These are phyloP conservation scores for Paracoccidioides brasiliensis DNA, from an alignment of 2,329 filamentous ascomycete species.

Conservation along the genomic window DNA sequence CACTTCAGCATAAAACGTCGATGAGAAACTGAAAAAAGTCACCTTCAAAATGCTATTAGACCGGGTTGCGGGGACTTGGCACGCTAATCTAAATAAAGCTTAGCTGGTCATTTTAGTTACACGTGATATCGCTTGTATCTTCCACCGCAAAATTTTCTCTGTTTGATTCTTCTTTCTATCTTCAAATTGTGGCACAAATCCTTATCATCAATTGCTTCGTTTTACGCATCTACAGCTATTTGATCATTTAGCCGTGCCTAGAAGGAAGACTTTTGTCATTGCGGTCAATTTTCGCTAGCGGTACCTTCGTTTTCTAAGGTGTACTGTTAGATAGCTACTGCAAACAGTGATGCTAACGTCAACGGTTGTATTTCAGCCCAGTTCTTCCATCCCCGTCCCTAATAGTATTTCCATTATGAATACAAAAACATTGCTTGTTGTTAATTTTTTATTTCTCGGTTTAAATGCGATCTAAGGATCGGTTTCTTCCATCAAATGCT, in stretches of 20 bases:
- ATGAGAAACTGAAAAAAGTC: conserved; percentile 4
- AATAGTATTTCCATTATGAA: background rate
- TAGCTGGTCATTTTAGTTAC: conserved; percentile 8
- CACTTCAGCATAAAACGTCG: background rate
- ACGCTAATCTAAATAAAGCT: conserved; percentile 15
- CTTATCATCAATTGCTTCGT: conserved; percentile 86
- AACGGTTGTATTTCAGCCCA: background rate
- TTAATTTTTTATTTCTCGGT: background rate
- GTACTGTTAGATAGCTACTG: conserved; percentile 96
- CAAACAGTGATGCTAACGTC: conserved; percentile 45
- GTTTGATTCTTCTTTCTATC: conserved; percentile 27
- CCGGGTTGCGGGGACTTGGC: conserved; percentile 5
- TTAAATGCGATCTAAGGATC: background rate
- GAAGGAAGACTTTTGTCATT: conserved; percentile 42
- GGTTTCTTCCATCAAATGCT: no score
- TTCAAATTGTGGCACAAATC: conserved; percentile 54
- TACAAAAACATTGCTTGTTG: background rate
- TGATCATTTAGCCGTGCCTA: conserved; percentile 91
- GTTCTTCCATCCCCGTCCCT: background rate
- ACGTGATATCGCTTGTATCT: conserved; percentile 11
- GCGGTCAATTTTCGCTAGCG: conserved; percentile 98
- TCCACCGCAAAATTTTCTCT: conserved; percentile 9
- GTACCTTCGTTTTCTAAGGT: conserved; percentile 70
- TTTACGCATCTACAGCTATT: conserved; percentile 53
- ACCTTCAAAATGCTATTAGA: background rate